A percentile compares a stretch with the other conserved stretches of the same genome.
Evolutionary conservation across 2,329 filamentous ascomycete genomes (phyloP).

Genomic region (Balansia obtecta): DNA sequence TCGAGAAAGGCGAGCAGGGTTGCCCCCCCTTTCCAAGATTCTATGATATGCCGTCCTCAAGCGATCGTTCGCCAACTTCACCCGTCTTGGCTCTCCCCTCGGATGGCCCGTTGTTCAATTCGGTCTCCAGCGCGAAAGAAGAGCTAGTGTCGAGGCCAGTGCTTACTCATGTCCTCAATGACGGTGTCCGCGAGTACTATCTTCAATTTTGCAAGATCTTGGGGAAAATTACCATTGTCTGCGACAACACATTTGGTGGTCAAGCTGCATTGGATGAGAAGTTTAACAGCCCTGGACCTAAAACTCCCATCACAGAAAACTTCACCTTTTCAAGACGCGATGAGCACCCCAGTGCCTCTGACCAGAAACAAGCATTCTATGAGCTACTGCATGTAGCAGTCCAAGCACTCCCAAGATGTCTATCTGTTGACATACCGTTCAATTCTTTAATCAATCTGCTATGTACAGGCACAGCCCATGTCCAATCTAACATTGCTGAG

Average conservation of each 20-base stretch:
- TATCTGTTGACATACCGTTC: slow-evolving; percentile 83
- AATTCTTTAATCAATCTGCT: slow-evolving; percentile 88
- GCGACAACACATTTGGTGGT: slow-evolving; percentile 92
- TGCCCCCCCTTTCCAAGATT: slow-evolving; percentile 74
- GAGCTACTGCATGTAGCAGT: slow-evolving; percentile 92
- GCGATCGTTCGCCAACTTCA: slow-evolving; percentile 36
- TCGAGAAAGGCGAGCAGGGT: slow-evolving; percentile 70
- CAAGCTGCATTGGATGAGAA: slow-evolving; percentile 94
- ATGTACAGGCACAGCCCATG: slow-evolving; percentile 92
- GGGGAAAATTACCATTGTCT: slow-evolving; percentile 90
- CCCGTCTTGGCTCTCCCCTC: slow-evolving; percentile 32
- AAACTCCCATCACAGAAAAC: slow-evolving; percentile 87
- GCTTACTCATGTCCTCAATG: slow-evolving; percentile 50
- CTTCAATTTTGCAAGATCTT: slow-evolving; percentile 86
- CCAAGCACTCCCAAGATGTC: slow-evolving; percentile 85
- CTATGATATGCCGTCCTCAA: slow-evolving; percentile 28
- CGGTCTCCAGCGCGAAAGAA: slow-evolving; percentile 28
- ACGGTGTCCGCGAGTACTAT: slow-evolving; percentile 75
- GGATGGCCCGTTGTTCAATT: slow-evolving; percentile 14
- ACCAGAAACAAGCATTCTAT: slow-evolving; percentile 90
- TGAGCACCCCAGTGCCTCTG: slow-evolving; percentile 56
- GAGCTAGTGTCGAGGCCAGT: slow-evolving; percentile 58
- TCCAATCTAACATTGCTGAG: slow-evolving; percentile 80
- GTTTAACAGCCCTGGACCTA: slow-evolving; percentile 74
- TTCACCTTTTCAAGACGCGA: slow-evolving; percentile 85